These are phyloP conservation scores for Lactarius evosmus DNA, from an alignment of 768 basidiomycete genomes.

Conservation along the genomic window DNA sequence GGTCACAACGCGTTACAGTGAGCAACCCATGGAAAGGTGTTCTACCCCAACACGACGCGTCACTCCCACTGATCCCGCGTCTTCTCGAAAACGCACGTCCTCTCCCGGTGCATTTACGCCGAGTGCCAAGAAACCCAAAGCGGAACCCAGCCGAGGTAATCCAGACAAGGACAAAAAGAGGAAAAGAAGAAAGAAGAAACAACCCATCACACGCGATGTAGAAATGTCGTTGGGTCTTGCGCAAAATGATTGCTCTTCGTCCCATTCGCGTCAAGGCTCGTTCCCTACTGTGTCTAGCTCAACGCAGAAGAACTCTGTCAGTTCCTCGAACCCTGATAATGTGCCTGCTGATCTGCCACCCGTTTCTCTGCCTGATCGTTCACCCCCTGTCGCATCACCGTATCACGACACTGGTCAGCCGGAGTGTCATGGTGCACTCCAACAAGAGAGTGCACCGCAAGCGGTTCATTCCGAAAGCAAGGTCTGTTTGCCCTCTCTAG, in stretches of 20 bases:
- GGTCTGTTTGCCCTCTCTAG: conserved; percentile 12
- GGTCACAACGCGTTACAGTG: not conserved
- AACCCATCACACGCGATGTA: conserved; percentile 25
- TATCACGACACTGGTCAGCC: not conserved
- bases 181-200: conserved; percentile 32
- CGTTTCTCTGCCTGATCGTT: not conserved
- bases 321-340: not conserved
- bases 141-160: not conserved
- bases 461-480: not conserved
- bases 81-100: conserved; percentile 12
- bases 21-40: conserved; percentile 3
- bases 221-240: not conserved
- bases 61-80: not conserved
- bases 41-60: not conserved
- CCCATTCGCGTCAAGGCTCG: not conserved
- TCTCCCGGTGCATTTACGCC: not conserved
- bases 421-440: not conserved
- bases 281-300: not conserved
- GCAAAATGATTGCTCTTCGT: not conserved
- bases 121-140: conserved; percentile 9
- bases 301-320: not conserved
- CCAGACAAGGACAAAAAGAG: conserved; percentile 31
- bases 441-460: not conserved
- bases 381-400: not conserved
- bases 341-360: not conserved